Evolutionary conservation across 2,329 filamentous ascomycete species (phyloP), one percentile per base, ranked within the genome.

Genomic region (Pestalotiopsis fici): DNA sequence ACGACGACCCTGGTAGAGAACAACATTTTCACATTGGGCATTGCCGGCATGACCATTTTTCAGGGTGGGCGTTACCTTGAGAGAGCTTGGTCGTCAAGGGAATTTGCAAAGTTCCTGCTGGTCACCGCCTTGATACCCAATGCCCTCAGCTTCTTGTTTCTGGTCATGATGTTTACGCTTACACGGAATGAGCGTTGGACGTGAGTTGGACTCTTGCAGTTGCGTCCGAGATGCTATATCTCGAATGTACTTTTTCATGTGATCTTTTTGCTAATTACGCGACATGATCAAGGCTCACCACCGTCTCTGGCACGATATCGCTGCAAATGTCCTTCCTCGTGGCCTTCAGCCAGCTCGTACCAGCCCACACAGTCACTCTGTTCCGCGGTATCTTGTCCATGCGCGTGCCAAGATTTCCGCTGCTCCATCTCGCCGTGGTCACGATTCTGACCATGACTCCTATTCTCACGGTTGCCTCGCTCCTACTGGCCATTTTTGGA

Each of bases 321-420:
- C 85, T 98, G 67, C 95, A 98, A 80, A 94, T 96, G 59, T 91
- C 93, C 69, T 98, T 98, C 83, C 92, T 99, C 69, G 93, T 98
- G 74, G 93, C 95, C 65, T 97, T 98, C 82, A 98, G 97, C 82
- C 96, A 99, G 81, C 93, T 99, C 62, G 92, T 98, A 43, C 96
- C 96, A 25, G 95, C 97, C 69, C 96, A 99, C 80, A 99, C 96
- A 12, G 95, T 98, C 65, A 96, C 95, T 4, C 88, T 99, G 67
- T 95, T 97, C 83, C 92, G 92, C 71, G 94, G 94, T 71, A 83
- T 97, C 69, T 79, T 98, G 68, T 97, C 96, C 68, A 90, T 98
- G 79, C 93, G 95, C 72, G 94, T 99, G 65, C 89, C 89, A 21
- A 83, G 87, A 60, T 89, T 90, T 73, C 89, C 88, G 12, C 83